These are phyloP conservation scores for Arthrocladium fulminans DNA, from an alignment of 2,329 filamentous ascomycete species.

Conservation along the genomic window DNA sequence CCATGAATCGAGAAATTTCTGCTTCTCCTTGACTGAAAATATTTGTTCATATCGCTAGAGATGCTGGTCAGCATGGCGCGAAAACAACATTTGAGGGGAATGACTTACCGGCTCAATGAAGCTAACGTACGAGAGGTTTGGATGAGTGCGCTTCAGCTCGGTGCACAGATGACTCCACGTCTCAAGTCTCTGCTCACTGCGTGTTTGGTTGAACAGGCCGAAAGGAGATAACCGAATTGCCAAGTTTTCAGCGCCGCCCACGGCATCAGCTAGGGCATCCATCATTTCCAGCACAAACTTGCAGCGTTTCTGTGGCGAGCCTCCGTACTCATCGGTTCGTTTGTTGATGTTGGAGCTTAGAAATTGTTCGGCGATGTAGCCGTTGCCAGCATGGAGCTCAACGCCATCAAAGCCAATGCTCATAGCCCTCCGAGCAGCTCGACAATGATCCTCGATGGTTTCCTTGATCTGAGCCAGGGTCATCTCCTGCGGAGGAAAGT, in stretches of 20 bases:
- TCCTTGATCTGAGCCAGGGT: constrained; percentile 36
- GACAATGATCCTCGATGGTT: constrained; percentile 35
- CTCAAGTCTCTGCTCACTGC: constrained; percentile 37
- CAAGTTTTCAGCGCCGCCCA: constrained; percentile 35
- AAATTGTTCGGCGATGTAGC: constrained; percentile 47
- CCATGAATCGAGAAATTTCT: constrained; percentile 36
- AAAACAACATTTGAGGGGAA: neutral
- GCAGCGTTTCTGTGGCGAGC: constrained; percentile 43
- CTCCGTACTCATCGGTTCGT: constrained; percentile 44
- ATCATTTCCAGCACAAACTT: constrained; percentile 46
- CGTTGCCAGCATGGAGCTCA: constrained; percentile 41
- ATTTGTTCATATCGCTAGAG: constrained; percentile 43
- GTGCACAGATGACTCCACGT: constrained; percentile 45
- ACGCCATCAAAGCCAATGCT: constrained; percentile 46
- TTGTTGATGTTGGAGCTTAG: constrained; percentile 42
- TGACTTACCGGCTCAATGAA: constrained; percentile 42
- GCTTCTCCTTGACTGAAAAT: constrained; percentile 41
- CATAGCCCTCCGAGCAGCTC: constrained; percentile 44
- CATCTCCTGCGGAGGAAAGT: constrained; percentile 22
- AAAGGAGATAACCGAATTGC: constrained; percentile 42
- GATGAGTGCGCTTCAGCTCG: constrained; percentile 38
- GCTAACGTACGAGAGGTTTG: constrained; percentile 44
- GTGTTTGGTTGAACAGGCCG: constrained; percentile 37
- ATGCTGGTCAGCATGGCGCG: neutral
- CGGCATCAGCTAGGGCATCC: constrained; percentile 26